A percentile compares a stretch with the other conserved stretches of the same genome.
Conservation (phyloP, 352 stramenopile species). For the Synura sp. region DNA sequence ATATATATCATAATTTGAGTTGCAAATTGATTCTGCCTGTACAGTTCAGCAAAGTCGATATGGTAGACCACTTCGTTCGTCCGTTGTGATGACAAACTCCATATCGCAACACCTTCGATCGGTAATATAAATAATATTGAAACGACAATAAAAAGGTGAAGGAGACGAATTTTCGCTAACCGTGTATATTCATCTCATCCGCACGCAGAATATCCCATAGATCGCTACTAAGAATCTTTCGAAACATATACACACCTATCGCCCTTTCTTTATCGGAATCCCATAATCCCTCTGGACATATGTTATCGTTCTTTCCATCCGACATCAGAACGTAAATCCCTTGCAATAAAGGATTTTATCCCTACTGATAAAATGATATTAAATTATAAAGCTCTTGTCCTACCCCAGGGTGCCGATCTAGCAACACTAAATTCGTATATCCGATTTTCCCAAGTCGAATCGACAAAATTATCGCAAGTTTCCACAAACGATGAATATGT, state of each 20-base stretch:
- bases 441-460: neutral
- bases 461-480: neutral
- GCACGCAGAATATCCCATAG: neutral
- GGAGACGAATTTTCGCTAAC: too few species aligned
- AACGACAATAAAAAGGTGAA: neutral
- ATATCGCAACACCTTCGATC: neutral
- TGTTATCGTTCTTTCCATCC: neutral
- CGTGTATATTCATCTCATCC: neutral
- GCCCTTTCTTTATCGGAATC: neutral
- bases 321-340: neutral
- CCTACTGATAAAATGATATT: neutral
- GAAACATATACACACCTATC: neutral
- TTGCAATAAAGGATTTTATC: neutral
- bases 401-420: constrained; percentile 9
- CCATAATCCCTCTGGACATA: neutral
- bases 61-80: constrained; percentile 4
- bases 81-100: neutral
- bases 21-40: neutral
- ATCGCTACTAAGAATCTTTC: neutral
- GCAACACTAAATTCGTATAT: neutral
- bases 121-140: neutral
- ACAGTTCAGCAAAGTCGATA: constrained; percentile 36
- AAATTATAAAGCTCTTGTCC: neutral
- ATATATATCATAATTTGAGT: neutral
- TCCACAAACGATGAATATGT: neutral